A percentile compares a stretch with the other conserved stretches of the same genome.
Conservation (phyloP, 1,284 basidiomycete genomes). For the Tausonia pullulans region DNA sequence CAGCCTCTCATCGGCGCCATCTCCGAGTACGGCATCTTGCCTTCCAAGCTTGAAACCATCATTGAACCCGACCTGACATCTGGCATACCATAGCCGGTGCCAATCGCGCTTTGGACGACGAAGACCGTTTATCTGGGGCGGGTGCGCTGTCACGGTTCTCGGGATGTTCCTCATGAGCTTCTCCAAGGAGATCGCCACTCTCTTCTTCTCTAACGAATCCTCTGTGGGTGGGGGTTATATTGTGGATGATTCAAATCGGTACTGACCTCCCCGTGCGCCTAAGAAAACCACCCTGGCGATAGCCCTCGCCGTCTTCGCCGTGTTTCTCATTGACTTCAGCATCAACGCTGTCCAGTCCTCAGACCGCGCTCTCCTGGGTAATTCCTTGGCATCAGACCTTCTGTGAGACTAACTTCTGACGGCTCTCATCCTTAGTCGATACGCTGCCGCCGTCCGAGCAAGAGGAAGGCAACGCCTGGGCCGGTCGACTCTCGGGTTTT, state of each 20-base stretch:
- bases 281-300: constrained; percentile 49
- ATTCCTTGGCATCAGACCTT: not conserved
- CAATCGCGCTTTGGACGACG: constrained; percentile 72
- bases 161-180: constrained; percentile 79
- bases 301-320: constrained; percentile 66
- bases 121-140: constrained; percentile 70
- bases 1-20: constrained; percentile 73
- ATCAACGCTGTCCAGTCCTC: constrained; percentile 53
- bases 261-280: too few relatives aligned
- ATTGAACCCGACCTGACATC: not conserved
- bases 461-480: constrained; percentile 87
- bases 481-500: constrained; percentile 71
- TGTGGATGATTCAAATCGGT: too few relatives aligned
- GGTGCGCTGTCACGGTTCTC: constrained; percentile 52
- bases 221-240: too few relatives aligned
- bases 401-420: not conserved
- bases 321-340: constrained; percentile 68
- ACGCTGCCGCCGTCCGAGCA: constrained; percentile 52
- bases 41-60: too few relatives aligned
- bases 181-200: constrained; percentile 56
- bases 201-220: constrained; percentile 38
- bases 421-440: constrained; percentile 32
- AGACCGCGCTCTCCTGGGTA: constrained; percentile 32
- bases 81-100: constrained; percentile 39
- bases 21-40: constrained; percentile 45